phyloP scores from a whole-genome alignment of 2,329 filamentous ascomycete species.

The Cadophora sp. region DNA sequence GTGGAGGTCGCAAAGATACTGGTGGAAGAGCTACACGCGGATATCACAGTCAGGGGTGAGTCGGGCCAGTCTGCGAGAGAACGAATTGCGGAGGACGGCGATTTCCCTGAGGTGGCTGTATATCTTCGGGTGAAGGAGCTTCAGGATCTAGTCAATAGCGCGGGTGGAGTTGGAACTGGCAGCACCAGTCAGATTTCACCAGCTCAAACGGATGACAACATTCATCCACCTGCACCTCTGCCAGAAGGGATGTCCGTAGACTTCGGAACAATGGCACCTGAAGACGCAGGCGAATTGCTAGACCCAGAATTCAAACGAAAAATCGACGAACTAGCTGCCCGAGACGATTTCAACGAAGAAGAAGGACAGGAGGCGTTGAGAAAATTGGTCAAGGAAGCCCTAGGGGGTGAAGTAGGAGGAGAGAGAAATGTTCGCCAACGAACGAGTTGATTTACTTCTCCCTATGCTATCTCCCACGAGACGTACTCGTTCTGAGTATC shows the following conservation, averaged over 20 bases:
- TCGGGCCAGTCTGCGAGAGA: slow-evolving; percentile 83
- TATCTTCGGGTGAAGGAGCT: slow-evolving; percentile 63
- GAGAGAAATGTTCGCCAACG: slow-evolving; percentile 70
- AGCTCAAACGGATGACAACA: slow-evolving; percentile 32
- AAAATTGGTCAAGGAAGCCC: slow-evolving; percentile 79
- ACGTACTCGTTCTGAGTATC: slow-evolving; percentile 59
- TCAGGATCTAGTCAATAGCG: slow-evolving; percentile 42
- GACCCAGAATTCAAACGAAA: slow-evolving; percentile 84
- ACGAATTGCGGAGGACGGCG: slow-evolving; percentile 79
- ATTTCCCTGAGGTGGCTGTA: slow-evolving; percentile 76
- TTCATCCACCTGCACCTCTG: slow-evolving; percentile 61
- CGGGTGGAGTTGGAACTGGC: slow-evolving; percentile 38
- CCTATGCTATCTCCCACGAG: slow-evolving; percentile 61
- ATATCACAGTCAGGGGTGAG: slow-evolving; percentile 68
- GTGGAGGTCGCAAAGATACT: slow-evolving; percentile 78
- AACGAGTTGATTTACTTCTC: slow-evolving; percentile 55
- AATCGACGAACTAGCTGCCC: slow-evolving; percentile 86
- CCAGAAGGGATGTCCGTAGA: slow-evolving; percentile 81
- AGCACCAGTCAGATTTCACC: slow-evolving; percentile 52
- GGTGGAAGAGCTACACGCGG: slow-evolving; percentile 81
- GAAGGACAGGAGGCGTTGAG: slow-evolving; percentile 82
- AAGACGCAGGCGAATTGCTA: slow-evolving; percentile 67
- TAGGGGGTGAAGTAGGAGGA: slow-evolving; percentile 71
- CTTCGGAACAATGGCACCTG: slow-evolving; percentile 74
- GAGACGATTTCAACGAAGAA: slow-evolving; percentile 83